Evolutionary conservation across 2,329 filamentous ascomycete species (phyloP).

Genomic region (Penicillium expansum): DNA sequence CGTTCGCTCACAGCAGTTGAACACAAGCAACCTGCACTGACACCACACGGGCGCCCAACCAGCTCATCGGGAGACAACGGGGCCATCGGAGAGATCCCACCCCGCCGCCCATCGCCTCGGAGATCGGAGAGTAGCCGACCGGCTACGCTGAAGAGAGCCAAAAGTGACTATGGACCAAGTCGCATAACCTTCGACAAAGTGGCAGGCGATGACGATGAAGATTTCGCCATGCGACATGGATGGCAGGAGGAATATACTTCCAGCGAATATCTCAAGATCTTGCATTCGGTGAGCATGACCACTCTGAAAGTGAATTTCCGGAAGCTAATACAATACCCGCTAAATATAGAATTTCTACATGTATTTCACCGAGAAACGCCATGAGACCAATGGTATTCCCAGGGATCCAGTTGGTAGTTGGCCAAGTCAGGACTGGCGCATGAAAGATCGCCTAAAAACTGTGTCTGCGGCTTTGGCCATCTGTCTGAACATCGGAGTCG

Average conservation of each 20-base stretch:
- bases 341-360: constrained; percentile 88
- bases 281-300: constrained; percentile 65
- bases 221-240: constrained; percentile 69
- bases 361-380: constrained; percentile 98
- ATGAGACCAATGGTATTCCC: constrained; percentile 88
- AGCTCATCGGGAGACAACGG: constrained; percentile 35
- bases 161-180: constrained; percentile 53
- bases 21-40: constrained; percentile 24
- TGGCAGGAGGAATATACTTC: constrained; percentile 92
- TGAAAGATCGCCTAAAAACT: constrained; percentile 93
- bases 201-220: constrained; percentile 47
- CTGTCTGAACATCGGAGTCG: constrained; percentile 95
- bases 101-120: constrained; percentile 30
- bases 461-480: constrained; percentile 92
- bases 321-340: constrained; percentile 16
- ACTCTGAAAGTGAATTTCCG: neutral
- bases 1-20: constrained; percentile 37
- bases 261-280: constrained; percentile 79
- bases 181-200: constrained; percentile 31
- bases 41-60: constrained; percentile 27
- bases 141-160: constrained; percentile 49
- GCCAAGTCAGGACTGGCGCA: constrained; percentile 86
- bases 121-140: constrained; percentile 35
- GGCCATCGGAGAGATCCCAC: constrained; percentile 21
- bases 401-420: constrained; percentile 57